Base-by-base conservation (phyloP, 495 filamentous ascomycete species). In the Cudoniella acicularis region DNA sequence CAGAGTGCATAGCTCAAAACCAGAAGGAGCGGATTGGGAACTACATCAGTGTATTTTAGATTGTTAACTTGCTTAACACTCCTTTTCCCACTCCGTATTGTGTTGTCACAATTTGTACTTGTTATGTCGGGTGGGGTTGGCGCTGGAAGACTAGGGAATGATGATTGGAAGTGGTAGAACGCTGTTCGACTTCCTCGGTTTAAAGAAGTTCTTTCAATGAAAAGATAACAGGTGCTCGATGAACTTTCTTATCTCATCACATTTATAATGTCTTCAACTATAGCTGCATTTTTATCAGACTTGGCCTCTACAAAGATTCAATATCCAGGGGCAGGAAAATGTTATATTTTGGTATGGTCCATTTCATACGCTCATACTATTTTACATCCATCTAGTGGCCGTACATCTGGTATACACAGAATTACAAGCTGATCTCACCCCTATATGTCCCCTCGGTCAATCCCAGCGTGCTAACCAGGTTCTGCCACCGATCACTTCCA, bases 1-100 rank as follows among this genome's bases (percentile, higher is more conserved):
- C 95, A 9, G 94, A 99, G 73, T 99, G 94, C 75, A 99, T 99
- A 83, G 94, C 94, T 49, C 94, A 99, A 75, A 96, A 96, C 78
- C 94, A 99, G 79, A 99, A 98, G 77, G 94, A 99, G 73, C 84
- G 94, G 71, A 98, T 99, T 69, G 85, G 87, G 64, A 99, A 97
- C 72, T 99, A 96, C 73, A 98, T 98, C 69, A 96, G 91, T 74
- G 92, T 98, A 59, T 96, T 98, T 69, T 92, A 79, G 56, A 57
- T 56, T 58, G 27, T 57, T 56, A 30, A 23, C 43, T 54, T 20
- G 20, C 4, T 11, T 63, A 50, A 21, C 30, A 36, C 23, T 20
- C 18, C 41, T 45, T 54, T 57, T 43, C 46, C 63, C 52, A 52
- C 30, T 46, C 24, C 54, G 25, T 20, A 10, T 21, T 16, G 21